phyloP scores from a whole-genome alignment of 2,329 filamentous ascomycete genomes.

The Penicillium capsulatum region DNA sequence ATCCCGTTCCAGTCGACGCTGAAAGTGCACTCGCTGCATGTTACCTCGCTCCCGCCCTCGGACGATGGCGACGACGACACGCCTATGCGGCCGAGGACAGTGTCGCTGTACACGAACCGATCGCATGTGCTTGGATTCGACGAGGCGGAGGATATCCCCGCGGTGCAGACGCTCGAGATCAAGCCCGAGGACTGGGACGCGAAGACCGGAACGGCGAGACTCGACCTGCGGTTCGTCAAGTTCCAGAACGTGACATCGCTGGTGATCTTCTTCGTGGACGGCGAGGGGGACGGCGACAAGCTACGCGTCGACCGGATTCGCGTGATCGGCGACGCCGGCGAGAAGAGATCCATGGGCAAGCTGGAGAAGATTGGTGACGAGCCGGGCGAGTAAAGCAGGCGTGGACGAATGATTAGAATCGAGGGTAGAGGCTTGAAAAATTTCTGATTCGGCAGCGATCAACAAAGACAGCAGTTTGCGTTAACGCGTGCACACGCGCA shows the following conservation, averaged over 20 bases:
- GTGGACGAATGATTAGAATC: no score
- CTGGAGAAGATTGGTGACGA: constrained; percentile 90
- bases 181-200: constrained; percentile 72
- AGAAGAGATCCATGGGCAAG: constrained; percentile 91
- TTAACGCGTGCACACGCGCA: no score
- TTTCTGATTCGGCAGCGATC: no score
- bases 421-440: constrained; percentile 22
- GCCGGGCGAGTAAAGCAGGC: constrained; percentile 52
- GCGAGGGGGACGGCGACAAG: constrained; percentile 77
- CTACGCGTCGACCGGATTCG: constrained; percentile 61
- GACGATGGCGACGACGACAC: constrained; percentile 63
- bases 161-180: constrained; percentile 76
- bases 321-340: constrained; percentile 81
- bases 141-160: constrained; percentile 80
- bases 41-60: constrained; percentile 70
- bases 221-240: constrained; percentile 84
- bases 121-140: constrained; percentile 90
- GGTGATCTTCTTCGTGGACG: constrained; percentile 83
- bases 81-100: constrained; percentile 73
- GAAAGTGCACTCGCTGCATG: constrained; percentile 81
- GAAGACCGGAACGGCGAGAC: constrained; percentile 65
- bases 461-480: no score
- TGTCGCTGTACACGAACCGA: constrained; percentile 84
- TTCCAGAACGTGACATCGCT: constrained; percentile 90
- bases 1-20: constrained; percentile 81